These are phyloP conservation scores for Aspergillus calidoustus DNA, from an alignment of 2,329 filamentous ascomycete genomes.

Conservation along the genomic window DNA sequence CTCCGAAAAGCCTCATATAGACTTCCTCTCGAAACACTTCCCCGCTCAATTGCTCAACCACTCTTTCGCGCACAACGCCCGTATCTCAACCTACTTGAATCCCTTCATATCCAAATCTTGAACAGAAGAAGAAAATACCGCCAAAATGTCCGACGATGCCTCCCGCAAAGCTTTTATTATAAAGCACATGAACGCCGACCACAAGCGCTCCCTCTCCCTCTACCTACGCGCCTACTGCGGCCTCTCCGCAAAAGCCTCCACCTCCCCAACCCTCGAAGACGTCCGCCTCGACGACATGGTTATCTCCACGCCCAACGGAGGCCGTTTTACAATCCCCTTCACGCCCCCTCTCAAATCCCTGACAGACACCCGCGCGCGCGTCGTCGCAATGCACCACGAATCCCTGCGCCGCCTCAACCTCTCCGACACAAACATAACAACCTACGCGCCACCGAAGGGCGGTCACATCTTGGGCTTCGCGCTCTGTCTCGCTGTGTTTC, in stretches of 20 bases:
- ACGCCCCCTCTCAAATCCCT: conserved; percentile 71
- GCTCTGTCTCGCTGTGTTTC: conserved; percentile 59
- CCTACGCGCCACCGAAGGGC: conserved; percentile 56
- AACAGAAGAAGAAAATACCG: neutral
- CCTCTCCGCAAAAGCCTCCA: conserved; percentile 60
- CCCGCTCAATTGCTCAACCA: neutral
- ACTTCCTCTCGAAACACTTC: neutral
- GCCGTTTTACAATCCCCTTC: conserved; percentile 62
- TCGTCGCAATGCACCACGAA: conserved; percentile 73
- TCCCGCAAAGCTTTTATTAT: conserved; percentile 66
- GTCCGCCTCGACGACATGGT: conserved; percentile 67
- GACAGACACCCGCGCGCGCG: conserved; percentile 68
- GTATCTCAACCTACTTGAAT: neutral
- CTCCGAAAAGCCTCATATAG: neutral
- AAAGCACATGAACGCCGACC: conserved; percentile 85
- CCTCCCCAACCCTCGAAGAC: conserved; percentile 66
- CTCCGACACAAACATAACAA: conserved; percentile 59
- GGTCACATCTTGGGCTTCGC: conserved; percentile 60
- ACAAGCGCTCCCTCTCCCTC: conserved; percentile 72
- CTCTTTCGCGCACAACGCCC: neutral
- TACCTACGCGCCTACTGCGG: conserved; percentile 76
- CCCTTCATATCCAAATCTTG: neutral
- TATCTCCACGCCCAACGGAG: conserved; percentile 56
- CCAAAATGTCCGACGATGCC: conserved; percentile 22
- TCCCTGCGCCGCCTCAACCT: conserved; percentile 65